phyloP scores from a whole-genome alignment of 2,329 filamentous ascomycete species.

The Pseudogymnoascus sp. region DNA sequence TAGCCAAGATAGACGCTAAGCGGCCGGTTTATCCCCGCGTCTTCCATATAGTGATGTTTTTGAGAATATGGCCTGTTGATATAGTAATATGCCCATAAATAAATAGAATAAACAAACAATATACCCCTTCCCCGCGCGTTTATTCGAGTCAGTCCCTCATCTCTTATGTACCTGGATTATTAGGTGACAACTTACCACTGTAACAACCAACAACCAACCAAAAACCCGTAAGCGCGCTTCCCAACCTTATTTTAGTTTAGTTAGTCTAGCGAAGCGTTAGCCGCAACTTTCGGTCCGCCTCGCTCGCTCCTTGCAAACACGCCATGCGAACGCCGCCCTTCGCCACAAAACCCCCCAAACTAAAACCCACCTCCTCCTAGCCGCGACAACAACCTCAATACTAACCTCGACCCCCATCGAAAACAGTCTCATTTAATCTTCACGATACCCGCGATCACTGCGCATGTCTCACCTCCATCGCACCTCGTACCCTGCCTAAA shows the following conservation, averaged over 20 bases:
- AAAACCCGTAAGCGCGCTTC: neutral
- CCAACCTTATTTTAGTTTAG: conserved; percentile 8
- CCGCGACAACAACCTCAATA: neutral
- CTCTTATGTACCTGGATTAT: neutral
- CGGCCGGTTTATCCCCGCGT: neutral
- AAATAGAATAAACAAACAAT: neutral
- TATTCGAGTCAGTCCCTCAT: neutral
- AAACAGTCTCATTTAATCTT: neutral
- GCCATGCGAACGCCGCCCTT: conserved; percentile 4
- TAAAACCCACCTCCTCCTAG: neutral
- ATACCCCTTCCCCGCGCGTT: neutral
- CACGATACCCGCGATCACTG: neutral
- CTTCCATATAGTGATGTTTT: neutral
- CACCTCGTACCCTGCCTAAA: conserved; percentile 2
- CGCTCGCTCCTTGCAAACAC: neutral
- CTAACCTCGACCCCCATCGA: neutral
- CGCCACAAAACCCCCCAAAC: neutral
- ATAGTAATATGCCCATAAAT: neutral
- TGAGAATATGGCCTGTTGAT: neutral
- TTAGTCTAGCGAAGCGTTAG: conserved; percentile 4
- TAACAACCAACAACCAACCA: neutral
- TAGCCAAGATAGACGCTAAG: neutral
- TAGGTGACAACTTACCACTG: neutral
- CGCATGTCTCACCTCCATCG: conserved; percentile 5
- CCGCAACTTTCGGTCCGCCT: conserved; percentile 2